Percentiles rank a stretch among this genome's conserved stretches.
These are phyloP conservation scores for Aspergillus bertholletiae DNA, from an alignment of 495 filamentous ascomycete species.

Conservation along the genomic window DNA sequence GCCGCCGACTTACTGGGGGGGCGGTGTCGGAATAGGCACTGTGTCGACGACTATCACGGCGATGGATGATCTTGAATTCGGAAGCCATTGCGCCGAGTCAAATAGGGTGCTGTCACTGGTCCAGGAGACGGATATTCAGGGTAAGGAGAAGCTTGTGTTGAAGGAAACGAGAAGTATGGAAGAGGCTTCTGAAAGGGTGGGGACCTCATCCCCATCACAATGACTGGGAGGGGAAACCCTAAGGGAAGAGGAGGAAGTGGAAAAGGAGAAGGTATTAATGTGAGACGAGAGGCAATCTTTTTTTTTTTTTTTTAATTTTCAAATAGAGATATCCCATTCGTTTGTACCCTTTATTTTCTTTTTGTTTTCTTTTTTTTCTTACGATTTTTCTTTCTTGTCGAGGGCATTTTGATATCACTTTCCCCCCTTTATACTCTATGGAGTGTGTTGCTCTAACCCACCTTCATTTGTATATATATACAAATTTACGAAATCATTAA, in stretches of 20 bases:
- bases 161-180: slow-evolving; percentile 1
- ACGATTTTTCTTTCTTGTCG: neutral
- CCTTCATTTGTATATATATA: no score
- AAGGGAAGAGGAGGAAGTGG: no score
- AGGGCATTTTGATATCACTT: neutral
- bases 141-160: slow-evolving; percentile 10
- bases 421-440: neutral
- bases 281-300: neutral
- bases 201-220: slow-evolving; percentile 2
- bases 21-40: slow-evolving; percentile 24
- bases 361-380: neutral
- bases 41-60: slow-evolving; percentile 29
- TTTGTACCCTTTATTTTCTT: neutral
- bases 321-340: neutral
- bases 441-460: neutral
- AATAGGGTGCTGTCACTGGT: slow-evolving; percentile 24
- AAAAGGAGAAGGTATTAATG: no score
- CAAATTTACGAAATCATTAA: no score
- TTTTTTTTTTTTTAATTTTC: no score
- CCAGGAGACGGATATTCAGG: slow-evolving; percentile 13
- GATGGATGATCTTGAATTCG: slow-evolving; percentile 32
- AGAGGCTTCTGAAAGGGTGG: neutral
- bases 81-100: slow-evolving; percentile 18
- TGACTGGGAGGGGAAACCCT: neutral
- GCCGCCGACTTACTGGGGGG: slow-evolving; percentile 29